phyloP scores from a whole-genome alignment of 257 asterid genomes.

The Lycium ferocissimum region DNA sequence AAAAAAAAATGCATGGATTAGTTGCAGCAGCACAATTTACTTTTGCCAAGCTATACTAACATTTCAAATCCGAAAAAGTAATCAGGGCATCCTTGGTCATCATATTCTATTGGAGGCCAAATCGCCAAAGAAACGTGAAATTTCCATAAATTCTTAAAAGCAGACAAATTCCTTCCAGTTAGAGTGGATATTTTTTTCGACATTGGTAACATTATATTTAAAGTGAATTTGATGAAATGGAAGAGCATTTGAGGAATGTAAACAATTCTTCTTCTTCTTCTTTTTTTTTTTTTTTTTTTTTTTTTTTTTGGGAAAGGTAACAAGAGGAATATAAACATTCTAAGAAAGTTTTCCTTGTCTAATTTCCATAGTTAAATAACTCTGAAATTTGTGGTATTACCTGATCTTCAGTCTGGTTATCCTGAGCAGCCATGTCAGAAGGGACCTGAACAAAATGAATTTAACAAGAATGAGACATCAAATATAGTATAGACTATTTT shows the following conservation, averaged over 20 bases:
- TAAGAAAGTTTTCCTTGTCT: neutral
- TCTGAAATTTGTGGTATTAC: constrained; percentile 42
- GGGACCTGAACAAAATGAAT: constrained; percentile 66
- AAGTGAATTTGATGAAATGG: neutral
- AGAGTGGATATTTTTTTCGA: neutral
- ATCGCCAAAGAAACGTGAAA: constrained; percentile 20
- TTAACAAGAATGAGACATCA: constrained; percentile 32
- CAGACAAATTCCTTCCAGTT: neutral
- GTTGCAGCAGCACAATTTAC: constrained; percentile 22
- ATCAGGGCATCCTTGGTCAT: neutral
- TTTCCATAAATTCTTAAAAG: constrained; percentile 5
- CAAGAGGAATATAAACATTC: neutral
- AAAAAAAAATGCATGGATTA: neutral
- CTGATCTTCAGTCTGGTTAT: constrained; percentile 60
- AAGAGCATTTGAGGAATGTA: neutral
- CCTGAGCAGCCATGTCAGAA: constrained; percentile 68
- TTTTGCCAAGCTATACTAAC: constrained; percentile 21
- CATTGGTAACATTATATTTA: neutral
- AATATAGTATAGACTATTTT: neutral
- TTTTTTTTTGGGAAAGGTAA: no score
- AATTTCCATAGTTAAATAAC: neutral
- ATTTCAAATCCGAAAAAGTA: neutral
- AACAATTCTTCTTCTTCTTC: neutral
- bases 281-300: no score
- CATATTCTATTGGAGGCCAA: constrained; percentile 17